Evolutionary conservation across 306 rosid species (phyloP), one percentile per base, ranked within the genome.

Genomic region (Citrullus colocynthis): DNA sequence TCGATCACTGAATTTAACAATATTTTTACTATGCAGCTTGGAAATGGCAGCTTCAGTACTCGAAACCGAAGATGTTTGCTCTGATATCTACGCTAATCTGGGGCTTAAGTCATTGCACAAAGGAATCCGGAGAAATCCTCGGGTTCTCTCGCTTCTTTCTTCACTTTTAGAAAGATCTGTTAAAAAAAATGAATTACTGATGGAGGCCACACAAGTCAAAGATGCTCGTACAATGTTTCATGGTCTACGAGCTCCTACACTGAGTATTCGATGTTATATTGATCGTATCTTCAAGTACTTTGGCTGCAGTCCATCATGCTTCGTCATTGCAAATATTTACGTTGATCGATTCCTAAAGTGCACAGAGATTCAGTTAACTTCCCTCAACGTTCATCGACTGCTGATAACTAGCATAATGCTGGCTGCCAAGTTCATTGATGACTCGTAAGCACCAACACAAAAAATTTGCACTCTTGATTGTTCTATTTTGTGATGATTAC

Each of bases 301-400:
- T 4, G 85, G 93, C 21, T 96, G 99, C 89, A 96, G 98, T 84
- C 97, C 99, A 0, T 96, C 99, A 2, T 96, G 99, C 88, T 96
- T 96, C 34, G 91, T 96, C 57, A 84, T 89, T 34, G 93, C 97
- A 0, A 84, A 89, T 51, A 87, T 96, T 61, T 96, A 96, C 28
- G 81, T 92, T 17, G 99, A 96, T 79, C 84, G 99, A 87, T 89
- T 83, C 57, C 78, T 92, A 74, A 84, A 91, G 66, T 56, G 83
- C 82, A 84, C 91, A 0, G 85, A 92, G 39, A 63, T 85, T 62
- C 90, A 85, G 42, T 79, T 92, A 83, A 91, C 96, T 44, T 96
- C 98, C 3, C 96, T 89, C 16, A 96, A 88, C 51, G 96, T 89
- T 54, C 99, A 96, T 80, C 92, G 99, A 73, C 93, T 96, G 65